phyloP scores from a whole-genome alignment of 345 rosid genomes.

The Populus simonii region DNA sequence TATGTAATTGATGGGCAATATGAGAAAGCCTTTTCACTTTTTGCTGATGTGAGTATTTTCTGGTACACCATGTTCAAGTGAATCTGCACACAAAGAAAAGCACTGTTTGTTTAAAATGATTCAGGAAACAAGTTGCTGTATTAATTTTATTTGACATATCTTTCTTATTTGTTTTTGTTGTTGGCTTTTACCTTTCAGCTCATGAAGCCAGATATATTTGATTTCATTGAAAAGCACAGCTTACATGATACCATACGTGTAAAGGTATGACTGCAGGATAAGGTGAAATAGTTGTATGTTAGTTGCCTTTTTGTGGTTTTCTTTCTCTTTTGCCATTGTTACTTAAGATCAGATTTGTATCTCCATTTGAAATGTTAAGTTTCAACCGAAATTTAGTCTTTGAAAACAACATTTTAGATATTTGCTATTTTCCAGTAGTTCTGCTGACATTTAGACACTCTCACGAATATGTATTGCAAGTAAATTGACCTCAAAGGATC shows the following conservation, averaged over 20 bases:
- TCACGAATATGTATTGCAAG: not conserved
- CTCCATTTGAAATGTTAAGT: slow-evolving; percentile 9
- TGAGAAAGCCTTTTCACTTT: slow-evolving; percentile 83
- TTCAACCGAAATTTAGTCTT: not conserved
- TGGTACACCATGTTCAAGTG: not conserved
- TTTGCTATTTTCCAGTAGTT: not conserved
- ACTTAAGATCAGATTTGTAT: not conserved
- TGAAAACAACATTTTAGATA: not conserved
- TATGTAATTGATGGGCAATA: slow-evolving; percentile 82
- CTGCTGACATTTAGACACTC: not conserved
- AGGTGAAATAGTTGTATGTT: slow-evolving; percentile 11
- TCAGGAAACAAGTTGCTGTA: not conserved
- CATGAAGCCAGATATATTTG: slow-evolving; percentile 84
- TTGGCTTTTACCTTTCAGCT: slow-evolving; percentile 56
- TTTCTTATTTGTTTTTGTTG: slow-evolving; percentile 11
- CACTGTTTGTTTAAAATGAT: not conserved
- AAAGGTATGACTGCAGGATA: slow-evolving; percentile 61
- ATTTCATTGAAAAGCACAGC: slow-evolving; percentile 76
- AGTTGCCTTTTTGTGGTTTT: slow-evolving; percentile 5
- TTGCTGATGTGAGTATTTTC: slow-evolving; percentile 85
- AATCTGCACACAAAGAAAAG: not conserved
- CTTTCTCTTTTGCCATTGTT: not conserved
- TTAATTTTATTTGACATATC: slow-evolving; percentile 13
- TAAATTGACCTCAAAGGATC: not conserved
- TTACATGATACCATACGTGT: slow-evolving; percentile 80